A percentile compares a stretch with the other conserved stretches of the same genome.
These are phyloP conservation scores for Podila verticillata DNA, from an alignment of 192 early-diverging fungal genomes.

Conservation along the genomic window DNA sequence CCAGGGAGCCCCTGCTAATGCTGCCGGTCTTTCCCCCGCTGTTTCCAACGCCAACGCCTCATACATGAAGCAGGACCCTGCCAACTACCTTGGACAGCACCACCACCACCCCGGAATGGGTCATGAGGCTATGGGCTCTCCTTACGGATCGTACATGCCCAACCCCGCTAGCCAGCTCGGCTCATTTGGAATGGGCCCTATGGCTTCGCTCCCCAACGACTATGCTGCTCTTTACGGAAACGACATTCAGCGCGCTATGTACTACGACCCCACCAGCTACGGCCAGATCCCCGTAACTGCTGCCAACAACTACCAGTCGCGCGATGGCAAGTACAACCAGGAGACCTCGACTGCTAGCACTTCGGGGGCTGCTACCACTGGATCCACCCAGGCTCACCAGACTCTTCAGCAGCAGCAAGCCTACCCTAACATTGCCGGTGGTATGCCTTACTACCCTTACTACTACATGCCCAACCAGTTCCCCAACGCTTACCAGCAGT, in stretches of 20 bases:
- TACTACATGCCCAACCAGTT: constrained; percentile 88
- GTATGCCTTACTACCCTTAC: constrained; percentile 82
- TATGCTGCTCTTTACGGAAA: constrained; percentile 68
- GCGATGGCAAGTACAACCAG: constrained; percentile 62
- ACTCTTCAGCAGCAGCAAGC: constrained; percentile 56
- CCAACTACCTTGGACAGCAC: constrained; percentile 64
- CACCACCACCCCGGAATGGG: constrained; percentile 56
- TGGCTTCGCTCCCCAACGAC: constrained; percentile 63
- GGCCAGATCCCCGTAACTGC: constrained; percentile 66
- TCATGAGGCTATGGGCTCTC: constrained; percentile 58
- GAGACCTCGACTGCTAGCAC: constrained; percentile 47
- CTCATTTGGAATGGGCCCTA: constrained; percentile 64
- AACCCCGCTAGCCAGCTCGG: constrained; percentile 54
- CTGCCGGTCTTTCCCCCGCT: constrained; percentile 39
- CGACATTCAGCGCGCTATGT: constrained; percentile 74
- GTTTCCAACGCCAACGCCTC: constrained; percentile 24
- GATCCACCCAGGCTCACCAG: constrained; percentile 55
- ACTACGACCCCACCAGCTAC: constrained; percentile 65
- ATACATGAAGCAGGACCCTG: constrained; percentile 39
- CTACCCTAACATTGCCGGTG: constrained; percentile 59
- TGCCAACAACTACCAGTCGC: constrained; percentile 60
- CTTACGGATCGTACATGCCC: constrained; percentile 63
- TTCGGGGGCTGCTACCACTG: constrained; percentile 40
- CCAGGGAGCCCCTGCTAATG: constrained; percentile 16
- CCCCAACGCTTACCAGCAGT: constrained; percentile 82